phyloP scores from a whole-genome alignment of 345 rosid species.

The Citrus maxima region DNA sequence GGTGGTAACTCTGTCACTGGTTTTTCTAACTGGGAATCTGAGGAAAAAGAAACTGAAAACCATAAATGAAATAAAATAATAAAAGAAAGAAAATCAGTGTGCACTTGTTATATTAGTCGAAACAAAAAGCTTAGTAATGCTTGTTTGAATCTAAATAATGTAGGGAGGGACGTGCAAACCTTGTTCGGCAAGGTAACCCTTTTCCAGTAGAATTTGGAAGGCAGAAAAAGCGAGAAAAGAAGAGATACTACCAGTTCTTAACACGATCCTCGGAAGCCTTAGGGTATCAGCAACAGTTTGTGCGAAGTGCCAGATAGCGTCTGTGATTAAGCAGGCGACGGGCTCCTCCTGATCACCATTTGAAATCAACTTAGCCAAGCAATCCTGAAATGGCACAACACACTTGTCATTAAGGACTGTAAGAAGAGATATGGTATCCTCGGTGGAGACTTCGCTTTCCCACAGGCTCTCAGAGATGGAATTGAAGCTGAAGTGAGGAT shows the following conservation, averaged over 20 bases:
- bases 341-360: slow-evolving; percentile 22
- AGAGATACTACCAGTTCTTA: slow-evolving; percentile 35
- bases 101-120: background rate
- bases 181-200: slow-evolving; percentile 27
- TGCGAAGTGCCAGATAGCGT: slow-evolving; percentile 40
- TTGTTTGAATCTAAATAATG: background rate
- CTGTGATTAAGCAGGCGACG: slow-evolving; percentile 45
- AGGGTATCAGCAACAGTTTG: slow-evolving; percentile 34
- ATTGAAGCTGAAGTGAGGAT: slow-evolving; percentile 48
- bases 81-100: background rate
- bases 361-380: slow-evolving; percentile 34
- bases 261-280: slow-evolving; percentile 41
- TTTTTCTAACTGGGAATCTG: slow-evolving; percentile 38
- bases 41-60: background rate
- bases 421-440: slow-evolving; percentile 21
- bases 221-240: slow-evolving; percentile 27
- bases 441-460: background rate
- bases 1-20: slow-evolving; percentile 39
- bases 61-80: background rate
- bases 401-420: slow-evolving; percentile 32
- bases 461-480: slow-evolving; percentile 30
- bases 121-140: background rate
- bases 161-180: slow-evolving; percentile 11
- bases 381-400: slow-evolving; percentile 29
- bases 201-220: slow-evolving; percentile 20